Base-by-base conservation (phyloP, 1,284 basidiomycete species). In the Ceratobasidium sp. region DNA sequence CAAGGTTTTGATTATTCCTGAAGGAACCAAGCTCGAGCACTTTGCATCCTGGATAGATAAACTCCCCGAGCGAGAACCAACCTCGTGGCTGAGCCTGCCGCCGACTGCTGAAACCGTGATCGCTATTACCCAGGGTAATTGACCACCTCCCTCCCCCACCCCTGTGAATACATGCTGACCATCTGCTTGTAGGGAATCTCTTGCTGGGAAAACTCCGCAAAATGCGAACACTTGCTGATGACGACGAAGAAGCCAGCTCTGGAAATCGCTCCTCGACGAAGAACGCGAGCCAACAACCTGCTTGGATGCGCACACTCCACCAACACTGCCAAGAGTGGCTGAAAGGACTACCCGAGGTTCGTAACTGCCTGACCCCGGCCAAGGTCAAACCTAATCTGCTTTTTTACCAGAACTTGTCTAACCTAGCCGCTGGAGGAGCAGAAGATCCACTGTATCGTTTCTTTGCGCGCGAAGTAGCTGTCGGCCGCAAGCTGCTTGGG, bases 71-170 rank as follows among this genome's bases (percentile, higher is more conserved):
- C 90, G 93, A 64, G 95, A 97, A 82, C 96, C 96, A 1, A 95
- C 95, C 1, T 90, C 94, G 40, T 98, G 96, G 95, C 87, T 98
- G 69, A 94, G 94, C 81, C 87, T 98, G 40, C 96, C 96, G 4
- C 91, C 93, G 0, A 94, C 93, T 22, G 96, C 96, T 22, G 96
- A 98, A 82, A 90, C 92, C 32, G 92, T 98, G 51, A 96, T 98
- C 80, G 95, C 96, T 8, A 85, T 95, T 67, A 92, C 93, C 1
- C 94, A 97, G 88, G 96, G 96, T 95, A 81, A 80, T 86, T 81
- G 0, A 6, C n/a, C 19, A 29, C 25, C 25, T 29, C 32, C 29
- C 15, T 32, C 37, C 15, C 8, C n/a, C 17, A 62, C 49, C 17
- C 52, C 59, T 46, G 80, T 22, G 79, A 65, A 15, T 13, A 9